These are phyloP conservation scores for Coemansia sp. DNA, from an alignment of 371 early-diverging fungal species.

Conservation along the genomic window DNA sequence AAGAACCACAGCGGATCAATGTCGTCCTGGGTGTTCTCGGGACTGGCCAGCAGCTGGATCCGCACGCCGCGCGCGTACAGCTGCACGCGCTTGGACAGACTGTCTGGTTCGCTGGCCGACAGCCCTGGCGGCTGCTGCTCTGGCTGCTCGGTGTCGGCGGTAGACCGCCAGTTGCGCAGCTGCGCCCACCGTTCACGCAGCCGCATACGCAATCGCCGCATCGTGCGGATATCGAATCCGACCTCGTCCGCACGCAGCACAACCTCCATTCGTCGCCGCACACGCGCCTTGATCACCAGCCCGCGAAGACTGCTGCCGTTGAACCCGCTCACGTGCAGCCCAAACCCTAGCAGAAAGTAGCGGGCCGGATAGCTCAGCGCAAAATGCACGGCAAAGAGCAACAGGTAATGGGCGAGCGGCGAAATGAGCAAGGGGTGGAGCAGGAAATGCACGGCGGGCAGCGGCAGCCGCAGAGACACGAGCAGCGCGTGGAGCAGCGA, in stretches of 20 bases:
- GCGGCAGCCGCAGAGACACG: constrained; percentile 18
- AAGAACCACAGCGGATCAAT: constrained; percentile 26
- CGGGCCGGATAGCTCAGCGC: constrained; percentile 35
- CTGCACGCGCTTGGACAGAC: constrained; percentile 43
- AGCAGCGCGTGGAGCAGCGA: constrained; percentile 24
- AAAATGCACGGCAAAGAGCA: constrained; percentile 16
- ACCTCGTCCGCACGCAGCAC: constrained; percentile 33
- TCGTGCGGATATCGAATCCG: constrained; percentile 46
- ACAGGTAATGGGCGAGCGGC: constrained; percentile 20
- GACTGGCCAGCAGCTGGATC: constrained; percentile 21
- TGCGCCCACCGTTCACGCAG: constrained; percentile 17
- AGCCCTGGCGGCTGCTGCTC: not conserved
- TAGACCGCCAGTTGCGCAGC: constrained; percentile 1
- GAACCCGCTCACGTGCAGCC: constrained; percentile 37
- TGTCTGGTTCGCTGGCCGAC: not conserved
- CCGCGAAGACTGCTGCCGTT: constrained; percentile 40
- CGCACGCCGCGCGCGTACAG: constrained; percentile 47
- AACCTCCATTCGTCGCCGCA: constrained; percentile 19
- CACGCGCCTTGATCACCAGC: constrained; percentile 20
- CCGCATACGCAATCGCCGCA: constrained; percentile 36
- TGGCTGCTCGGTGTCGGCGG: not conserved
- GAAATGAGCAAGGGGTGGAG: constrained; percentile 32
- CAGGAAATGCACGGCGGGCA: not conserved
- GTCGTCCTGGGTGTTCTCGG: not conserved
- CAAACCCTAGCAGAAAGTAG: constrained; percentile 35